These are phyloP conservation scores for Scytalidium sp. DNA, from an alignment of 2,329 filamentous ascomycete species.

Conservation along the genomic window DNA sequence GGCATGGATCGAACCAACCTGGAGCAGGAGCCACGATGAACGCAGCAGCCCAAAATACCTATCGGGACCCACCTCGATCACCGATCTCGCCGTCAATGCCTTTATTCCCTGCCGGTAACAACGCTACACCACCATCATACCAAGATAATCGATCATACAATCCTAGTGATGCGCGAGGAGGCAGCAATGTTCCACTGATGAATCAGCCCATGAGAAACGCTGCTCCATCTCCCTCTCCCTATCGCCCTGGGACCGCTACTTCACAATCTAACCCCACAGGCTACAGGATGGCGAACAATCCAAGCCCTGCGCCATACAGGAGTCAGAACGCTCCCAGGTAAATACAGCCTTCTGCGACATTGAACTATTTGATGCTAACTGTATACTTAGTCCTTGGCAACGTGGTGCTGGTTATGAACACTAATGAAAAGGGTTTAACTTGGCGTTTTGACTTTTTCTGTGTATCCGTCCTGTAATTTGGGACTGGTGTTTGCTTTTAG, in stretches of 20 bases:
- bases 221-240: constrained; percentile 17
- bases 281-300: constrained; percentile 37
- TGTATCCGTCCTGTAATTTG: not conserved
- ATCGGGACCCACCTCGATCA: constrained; percentile 36
- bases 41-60: constrained; percentile 17
- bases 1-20: constrained; percentile 36
- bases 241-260: constrained; percentile 29
- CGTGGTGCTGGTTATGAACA: constrained; percentile 54
- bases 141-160: constrained; percentile 22
- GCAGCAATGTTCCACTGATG: constrained; percentile 13
- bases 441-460: constrained; percentile 18
- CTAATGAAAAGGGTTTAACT: constrained; percentile 30
- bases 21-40: constrained; percentile 28
- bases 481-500: not conserved
- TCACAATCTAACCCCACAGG: constrained; percentile 30
- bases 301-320: constrained; percentile 37
- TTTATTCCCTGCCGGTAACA: constrained; percentile 42
- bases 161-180: constrained; percentile 22
- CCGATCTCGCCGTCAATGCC: constrained; percentile 49
- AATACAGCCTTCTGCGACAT: constrained; percentile 16
- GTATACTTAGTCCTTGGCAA: constrained; percentile 47
- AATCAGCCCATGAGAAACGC: constrained; percentile 13
- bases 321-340: constrained; percentile 44
- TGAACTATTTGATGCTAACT: constrained; percentile 18
- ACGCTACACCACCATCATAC: constrained; percentile 27